Evolutionary conservation across 306 rosid genomes (phyloP).

Genomic region (Corylus heterophylla): DNA sequence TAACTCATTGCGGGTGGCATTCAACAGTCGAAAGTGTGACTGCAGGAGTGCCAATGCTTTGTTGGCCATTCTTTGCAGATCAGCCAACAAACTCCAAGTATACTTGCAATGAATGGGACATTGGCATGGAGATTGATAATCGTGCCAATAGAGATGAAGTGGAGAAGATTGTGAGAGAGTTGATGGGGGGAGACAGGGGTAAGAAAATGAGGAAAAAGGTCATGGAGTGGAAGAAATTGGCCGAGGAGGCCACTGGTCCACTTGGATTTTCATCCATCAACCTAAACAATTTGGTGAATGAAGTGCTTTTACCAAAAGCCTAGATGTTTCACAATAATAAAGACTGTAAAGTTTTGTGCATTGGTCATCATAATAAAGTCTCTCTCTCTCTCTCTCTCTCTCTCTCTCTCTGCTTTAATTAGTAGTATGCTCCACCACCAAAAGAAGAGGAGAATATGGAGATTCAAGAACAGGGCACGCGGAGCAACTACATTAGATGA

Average conservation of each 20-base stretch:
- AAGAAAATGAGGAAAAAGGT: neutral
- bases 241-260: neutral
- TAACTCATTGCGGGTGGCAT: conserved; percentile 21
- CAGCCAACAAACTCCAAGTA: neutral
- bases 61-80: neutral
- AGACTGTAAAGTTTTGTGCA: neutral
- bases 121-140: neutral
- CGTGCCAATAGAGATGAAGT: neutral
- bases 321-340: neutral
- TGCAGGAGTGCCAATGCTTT: conserved; percentile 11
- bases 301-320: neutral
- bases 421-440: no score
- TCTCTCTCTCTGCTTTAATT: no score
- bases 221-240: conserved; percentile 3
- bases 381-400: no score
- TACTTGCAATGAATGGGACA: neutral
- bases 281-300: neutral
- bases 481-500: no score
- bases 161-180: neutral
- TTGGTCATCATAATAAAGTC: no score
- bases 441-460: no score
- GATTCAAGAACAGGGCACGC: no score
- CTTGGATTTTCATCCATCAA: neutral
- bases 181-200: neutral
- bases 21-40: conserved; percentile 15